A percentile compares a stretch with the other conserved stretches of the same genome.
Conservation (phyloP, 768 basidiomycete genomes). For the Vararia minispora region DNA sequence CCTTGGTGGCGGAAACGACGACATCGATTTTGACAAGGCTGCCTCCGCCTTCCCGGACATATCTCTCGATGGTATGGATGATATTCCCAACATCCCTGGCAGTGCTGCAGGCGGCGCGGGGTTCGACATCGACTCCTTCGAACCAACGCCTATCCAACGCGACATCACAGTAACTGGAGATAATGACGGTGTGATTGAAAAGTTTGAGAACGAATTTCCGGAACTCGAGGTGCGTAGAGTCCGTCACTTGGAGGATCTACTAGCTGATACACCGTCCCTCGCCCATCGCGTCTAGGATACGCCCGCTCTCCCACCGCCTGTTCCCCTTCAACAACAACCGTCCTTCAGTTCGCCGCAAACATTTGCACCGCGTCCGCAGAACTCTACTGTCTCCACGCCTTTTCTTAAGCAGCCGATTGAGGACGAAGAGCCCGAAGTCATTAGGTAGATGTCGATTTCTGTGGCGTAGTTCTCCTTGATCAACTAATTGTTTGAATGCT, state of each 20-base stretch:
- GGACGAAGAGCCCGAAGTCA: constrained; percentile 80
- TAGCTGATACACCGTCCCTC: background rate
- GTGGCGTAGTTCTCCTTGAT: background rate
- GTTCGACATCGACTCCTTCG: constrained; percentile 64
- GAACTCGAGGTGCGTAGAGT: constrained; percentile 51
- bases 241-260: constrained; percentile 14
- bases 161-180: constrained; percentile 75
- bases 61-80: constrained; percentile 54
- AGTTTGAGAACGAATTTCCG: constrained; percentile 80
- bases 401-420: constrained; percentile 55
- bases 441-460: constrained; percentile 45
- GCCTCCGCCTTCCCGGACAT: constrained; percentile 81
- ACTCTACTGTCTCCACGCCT: constrained; percentile 60
- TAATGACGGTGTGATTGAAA: constrained; percentile 57
- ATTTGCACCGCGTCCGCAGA: constrained; percentile 71
- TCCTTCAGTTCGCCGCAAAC: constrained; percentile 40
- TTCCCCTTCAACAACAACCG: constrained; percentile 18
- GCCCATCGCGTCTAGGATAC: constrained; percentile 7
- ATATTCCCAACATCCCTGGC: constrained; percentile 34
- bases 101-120: constrained; percentile 21
- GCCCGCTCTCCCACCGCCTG: constrained; percentile 9
- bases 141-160: constrained; percentile 30
- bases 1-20: constrained; percentile 27
- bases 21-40: constrained; percentile 76
- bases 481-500: background rate